A percentile compares a stretch with the other conserved stretches of the same genome.
These are phyloP conservation scores for Filobasidium uniguttulatum DNA, from an alignment of 1,284 basidiomycete genomes.

Conservation along the genomic window DNA sequence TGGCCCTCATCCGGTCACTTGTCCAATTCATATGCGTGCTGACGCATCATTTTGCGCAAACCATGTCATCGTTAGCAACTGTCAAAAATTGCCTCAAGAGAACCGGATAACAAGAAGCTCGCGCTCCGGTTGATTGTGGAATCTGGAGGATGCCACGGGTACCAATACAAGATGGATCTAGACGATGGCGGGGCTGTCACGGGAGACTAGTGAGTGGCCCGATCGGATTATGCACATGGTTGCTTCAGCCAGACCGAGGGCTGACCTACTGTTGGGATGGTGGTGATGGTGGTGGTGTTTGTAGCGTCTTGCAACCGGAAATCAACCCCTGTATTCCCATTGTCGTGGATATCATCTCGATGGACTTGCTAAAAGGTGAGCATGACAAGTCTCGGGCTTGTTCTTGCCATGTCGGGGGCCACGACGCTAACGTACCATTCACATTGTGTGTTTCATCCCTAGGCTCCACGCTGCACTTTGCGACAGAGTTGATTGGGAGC, in stretches of 20 bases:
- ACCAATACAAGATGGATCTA: slow-evolving; percentile 45
- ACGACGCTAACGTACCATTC: slow-evolving; percentile 17
- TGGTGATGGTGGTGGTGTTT: background rate
- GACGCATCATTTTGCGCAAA: background rate
- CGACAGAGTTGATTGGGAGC: slow-evolving; percentile 46
- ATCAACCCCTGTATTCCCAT: slow-evolving; percentile 31
- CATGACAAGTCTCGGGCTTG: background rate
- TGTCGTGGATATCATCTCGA: slow-evolving; percentile 32
- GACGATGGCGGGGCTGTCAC: slow-evolving; percentile 34
- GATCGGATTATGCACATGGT: background rate
- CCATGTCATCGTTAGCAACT: slow-evolving; percentile 28
- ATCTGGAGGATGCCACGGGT: slow-evolving; percentile 46
- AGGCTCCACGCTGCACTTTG: slow-evolving; percentile 44
- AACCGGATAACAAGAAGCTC: slow-evolving; percentile 33
- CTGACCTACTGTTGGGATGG: background rate
- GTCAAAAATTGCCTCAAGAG: slow-evolving; percentile 29
- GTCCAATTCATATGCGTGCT: too few species aligned
- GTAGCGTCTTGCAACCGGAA: slow-evolving; percentile 28
- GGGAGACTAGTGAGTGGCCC: slow-evolving; percentile 41
- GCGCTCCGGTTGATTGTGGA: slow-evolving; percentile 43
- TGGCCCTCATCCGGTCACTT: background rate
- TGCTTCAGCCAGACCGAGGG: background rate
- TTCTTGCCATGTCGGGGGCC: background rate
- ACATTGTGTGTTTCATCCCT: slow-evolving; percentile 30
- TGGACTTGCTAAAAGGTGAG: slow-evolving; percentile 34